Conservation (phyloP, 2,329 filamentous ascomycete species). For the Exophiala sp. region DNA sequence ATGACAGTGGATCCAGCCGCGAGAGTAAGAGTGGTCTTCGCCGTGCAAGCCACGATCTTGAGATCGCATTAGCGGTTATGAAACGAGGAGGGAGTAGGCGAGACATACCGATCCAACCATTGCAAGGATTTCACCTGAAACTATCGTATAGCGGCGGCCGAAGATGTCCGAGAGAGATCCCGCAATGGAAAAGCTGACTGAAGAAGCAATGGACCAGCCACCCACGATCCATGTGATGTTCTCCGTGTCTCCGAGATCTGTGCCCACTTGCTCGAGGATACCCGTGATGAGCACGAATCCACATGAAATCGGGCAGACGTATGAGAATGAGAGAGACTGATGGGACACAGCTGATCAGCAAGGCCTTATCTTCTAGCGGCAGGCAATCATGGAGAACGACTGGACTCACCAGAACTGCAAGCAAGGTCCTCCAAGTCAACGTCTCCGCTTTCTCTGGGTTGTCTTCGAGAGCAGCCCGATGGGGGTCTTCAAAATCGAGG, state of each 20-base stretch:
- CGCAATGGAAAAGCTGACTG: conserved; percentile 2
- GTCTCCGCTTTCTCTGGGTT: conserved; percentile 17
- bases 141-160: conserved; percentile 1
- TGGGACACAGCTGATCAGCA: not conserved
- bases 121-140: conserved; percentile 30
- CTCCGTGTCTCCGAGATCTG: not conserved
- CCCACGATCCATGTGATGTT: not conserved
- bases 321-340: conserved; percentile 17
- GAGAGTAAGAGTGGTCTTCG: conserved; percentile 10
- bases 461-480: conserved; percentile 19
- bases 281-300: conserved; percentile 30
- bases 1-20: conserved; percentile 33
- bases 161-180: conserved; percentile 2
- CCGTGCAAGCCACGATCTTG: not conserved
- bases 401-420: conserved; percentile 11
- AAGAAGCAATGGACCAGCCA: not conserved
- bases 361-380: not conserved
- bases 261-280: not conserved
- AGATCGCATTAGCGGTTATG: not conserved
- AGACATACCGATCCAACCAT: conserved; percentile 33
- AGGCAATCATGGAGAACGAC: not conserved
- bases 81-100: not conserved
- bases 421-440: conserved; percentile 11
- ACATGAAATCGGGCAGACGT: conserved; percentile 29
- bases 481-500: conserved; percentile 16